Conservation (phyloP, 306 rosid species). For the Abrus precatorius region DNA sequence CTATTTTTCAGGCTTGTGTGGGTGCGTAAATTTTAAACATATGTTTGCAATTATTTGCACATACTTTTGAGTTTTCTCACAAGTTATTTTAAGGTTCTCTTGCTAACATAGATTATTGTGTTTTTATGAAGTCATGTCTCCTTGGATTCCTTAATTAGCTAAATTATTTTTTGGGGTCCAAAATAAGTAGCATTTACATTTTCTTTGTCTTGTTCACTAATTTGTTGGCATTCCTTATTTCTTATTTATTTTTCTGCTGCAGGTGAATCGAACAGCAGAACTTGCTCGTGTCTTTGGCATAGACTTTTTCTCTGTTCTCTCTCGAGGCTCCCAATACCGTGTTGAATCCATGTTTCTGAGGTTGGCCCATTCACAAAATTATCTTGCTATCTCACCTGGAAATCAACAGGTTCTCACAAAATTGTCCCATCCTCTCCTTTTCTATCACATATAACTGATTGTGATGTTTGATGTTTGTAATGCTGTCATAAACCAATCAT, state of each 20-base stretch:
- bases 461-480: constrained; percentile 26
- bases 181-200: constrained; percentile 20
- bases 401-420: constrained; percentile 70
- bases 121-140: constrained; percentile 37
- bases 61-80: constrained; percentile 40
- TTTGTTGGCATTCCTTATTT: constrained; percentile 36
- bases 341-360: constrained; percentile 97
- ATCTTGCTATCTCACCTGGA: constrained; percentile 92
- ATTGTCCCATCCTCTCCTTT: constrained; percentile 30
- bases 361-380: constrained; percentile 91
- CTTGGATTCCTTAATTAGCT: constrained; percentile 43
- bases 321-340: constrained; percentile 96
- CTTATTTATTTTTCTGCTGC: constrained; percentile 53
- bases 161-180: constrained; percentile 20
- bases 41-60: constrained; percentile 28
- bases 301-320: constrained; percentile 95
- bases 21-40: constrained; percentile 45
- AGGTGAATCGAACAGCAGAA: constrained; percentile 95
- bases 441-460: constrained; percentile 19
- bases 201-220: constrained; percentile 22
- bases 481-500: constrained; percentile 34
- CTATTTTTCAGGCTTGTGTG: constrained; percentile 30
- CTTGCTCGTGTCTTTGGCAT: constrained; percentile 99
- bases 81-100: constrained; percentile 40
- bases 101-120: constrained; percentile 20